phyloP scores from a whole-genome alignment of 176 grass and related monocot genomes.

The sorghum (Sorghum bicolor) region Sorghum_bicolor_NCBIv3 NC_012870.2:67503501-67504000 shows the following conservation, averaged over 20 bases:
- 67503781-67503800: not conserved
- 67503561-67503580: slow-evolving; percentile 7
- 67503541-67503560: not conserved
- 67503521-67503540: not conserved
- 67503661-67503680: slow-evolving; percentile 16
- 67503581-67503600: not conserved
- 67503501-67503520: not conserved
- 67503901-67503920: not conserved
- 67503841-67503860: not conserved
- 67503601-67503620: not conserved
- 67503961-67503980: slow-evolving; percentile 23
- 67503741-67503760: not conserved
- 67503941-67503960: not conserved
- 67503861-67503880: slow-evolving; percentile 7
- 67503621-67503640: not conserved
- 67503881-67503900: slow-evolving; percentile 18
- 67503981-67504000: slow-evolving; percentile 99
- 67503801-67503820: not conserved
- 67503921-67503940: slow-evolving; percentile 7
- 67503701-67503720: slow-evolving; percentile 2
- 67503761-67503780: not conserved
- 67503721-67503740: not conserved
- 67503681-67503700: not conserved
- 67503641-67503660: not conserved
- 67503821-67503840: not conserved